Conservation (phyloP, 495 filamentous ascomycete species). For the Penicillium cataractarum region DNA sequence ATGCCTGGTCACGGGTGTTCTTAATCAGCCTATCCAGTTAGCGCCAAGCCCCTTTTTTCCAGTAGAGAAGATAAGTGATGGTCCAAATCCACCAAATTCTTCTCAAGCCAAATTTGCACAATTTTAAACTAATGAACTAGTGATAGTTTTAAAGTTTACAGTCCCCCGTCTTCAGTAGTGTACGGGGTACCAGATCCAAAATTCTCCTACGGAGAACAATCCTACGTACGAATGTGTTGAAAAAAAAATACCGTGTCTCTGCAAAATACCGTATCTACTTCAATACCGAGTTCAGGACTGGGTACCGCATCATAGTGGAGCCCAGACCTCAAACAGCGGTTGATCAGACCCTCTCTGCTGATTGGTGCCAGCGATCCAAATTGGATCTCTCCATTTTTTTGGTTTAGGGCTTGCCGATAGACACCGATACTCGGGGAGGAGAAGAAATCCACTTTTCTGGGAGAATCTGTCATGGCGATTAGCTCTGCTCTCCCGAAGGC, state of each 20-base stretch:
- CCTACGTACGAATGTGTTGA: no score
- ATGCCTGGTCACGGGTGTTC: not conserved
- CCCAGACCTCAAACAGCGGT: constrained; percentile 18
- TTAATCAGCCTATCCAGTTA: not conserved
- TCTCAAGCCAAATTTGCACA: not conserved
- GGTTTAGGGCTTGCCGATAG: constrained; percentile 11
- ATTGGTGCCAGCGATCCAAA: constrained; percentile 13
- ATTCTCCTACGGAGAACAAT: not conserved
- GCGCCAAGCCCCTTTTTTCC: not conserved
- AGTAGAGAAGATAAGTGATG: not conserved
- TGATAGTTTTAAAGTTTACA: not conserved
- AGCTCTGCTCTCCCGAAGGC: not conserved
- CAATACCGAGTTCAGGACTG: constrained; percentile 16
- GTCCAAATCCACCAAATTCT: no score
- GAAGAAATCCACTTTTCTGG: not conserved
- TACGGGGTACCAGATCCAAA: not conserved
- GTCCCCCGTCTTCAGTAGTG: not conserved
- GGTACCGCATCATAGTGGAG: not conserved
- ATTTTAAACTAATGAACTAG: not conserved
- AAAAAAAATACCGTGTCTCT: no score
- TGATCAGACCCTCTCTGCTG: constrained; percentile 6
- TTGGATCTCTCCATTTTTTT: constrained; percentile 21
- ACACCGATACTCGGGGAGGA: constrained; percentile 9
- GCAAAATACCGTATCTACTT: not conserved
- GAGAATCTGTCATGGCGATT: not conserved